Base-by-base conservation (phyloP, 441 rosid species). In the Aleurites moluccanus region DNA sequence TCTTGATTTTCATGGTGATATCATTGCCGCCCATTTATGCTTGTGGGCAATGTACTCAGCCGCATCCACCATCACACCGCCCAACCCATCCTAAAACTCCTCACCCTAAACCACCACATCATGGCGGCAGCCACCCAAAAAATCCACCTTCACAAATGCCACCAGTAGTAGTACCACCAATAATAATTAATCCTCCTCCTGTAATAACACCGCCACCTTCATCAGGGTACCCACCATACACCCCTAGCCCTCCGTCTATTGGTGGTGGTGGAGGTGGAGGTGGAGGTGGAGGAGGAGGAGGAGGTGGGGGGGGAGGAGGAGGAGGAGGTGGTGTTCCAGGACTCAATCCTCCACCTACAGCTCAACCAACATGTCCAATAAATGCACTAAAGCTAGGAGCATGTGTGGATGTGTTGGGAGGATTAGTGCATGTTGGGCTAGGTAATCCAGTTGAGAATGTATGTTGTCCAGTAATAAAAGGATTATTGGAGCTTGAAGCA, bases 1-100 rank as follows among this genome's bases (percentile, higher is more conserved):
- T 78, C 81, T 71, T 87, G 89, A 84, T 86, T 77, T 79, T 85
- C 77, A 75, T 86, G 89, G 73, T 86, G 10, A 69, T 85, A 38
- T 85, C 92, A 40, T 60, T 92, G 77, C 94, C 92, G 10, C 93
- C 93, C 7, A 80, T 82, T 35, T 80, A 89, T 69, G 96, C 98
- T 70, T 90, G 92, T 69, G 80, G 35, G 62, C 86, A 91, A 73
- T 91, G 98, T 67, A 77, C 82, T 25, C 84, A 76, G 49, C 90
- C 89, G 30, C 89, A 63, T 30, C 90, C 95, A 49, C 91, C 83
- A 2, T 53, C 85, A 1, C 53, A 56, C 64, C 84, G 70, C 42
- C 85, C 86, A 14, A 56, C 61, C n/a, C 80, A 59, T 33, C 80
- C 85, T 10, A 78, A 74, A 81, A 57, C 77, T 75, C 84, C 89